Evolutionary conservation across 2,329 filamentous ascomycete genomes (phyloP).

Genomic region (Botryosphaeria dothidea): DNA sequence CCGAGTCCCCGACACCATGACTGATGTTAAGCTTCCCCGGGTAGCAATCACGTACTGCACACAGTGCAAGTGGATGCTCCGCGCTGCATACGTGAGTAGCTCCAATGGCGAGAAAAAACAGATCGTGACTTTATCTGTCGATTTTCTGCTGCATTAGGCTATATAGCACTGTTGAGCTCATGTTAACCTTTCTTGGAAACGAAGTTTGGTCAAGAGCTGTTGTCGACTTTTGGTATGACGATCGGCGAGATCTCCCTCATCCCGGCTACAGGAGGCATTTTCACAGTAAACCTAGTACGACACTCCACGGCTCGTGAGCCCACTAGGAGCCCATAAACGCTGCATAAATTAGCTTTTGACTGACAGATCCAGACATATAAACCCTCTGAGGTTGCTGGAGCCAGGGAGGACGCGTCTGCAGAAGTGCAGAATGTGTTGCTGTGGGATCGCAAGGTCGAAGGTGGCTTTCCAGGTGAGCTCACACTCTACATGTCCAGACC

Average conservation of each 20-base stretch:
- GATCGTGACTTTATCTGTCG: not conserved
- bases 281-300: constrained; percentile 66
- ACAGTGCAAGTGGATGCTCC: constrained; percentile 88
- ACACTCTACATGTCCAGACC: not conserved
- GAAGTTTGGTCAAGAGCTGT: constrained; percentile 89
- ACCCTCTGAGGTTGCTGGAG: constrained; percentile 1
- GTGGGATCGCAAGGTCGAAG: constrained; percentile 86
- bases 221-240: constrained; percentile 83
- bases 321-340: not conserved
- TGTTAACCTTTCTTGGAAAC: not conserved
- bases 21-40: constrained; percentile 59
- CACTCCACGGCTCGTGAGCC: not conserved
- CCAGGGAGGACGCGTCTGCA: constrained; percentile 17
- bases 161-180: not conserved
- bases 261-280: constrained; percentile 81
- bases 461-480: constrained; percentile 74
- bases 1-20: not conserved
- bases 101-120: not conserved
- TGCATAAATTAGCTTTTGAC: not conserved
- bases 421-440: constrained; percentile 57
- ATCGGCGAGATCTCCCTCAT: constrained; percentile 87
- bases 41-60: constrained; percentile 91
- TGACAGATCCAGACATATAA: not conserved
- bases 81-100: constrained; percentile 71
- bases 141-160: not conserved